Evolutionary conservation across 805 yeast species (phyloP).

Genomic region (Starmera caribaea): DNA sequence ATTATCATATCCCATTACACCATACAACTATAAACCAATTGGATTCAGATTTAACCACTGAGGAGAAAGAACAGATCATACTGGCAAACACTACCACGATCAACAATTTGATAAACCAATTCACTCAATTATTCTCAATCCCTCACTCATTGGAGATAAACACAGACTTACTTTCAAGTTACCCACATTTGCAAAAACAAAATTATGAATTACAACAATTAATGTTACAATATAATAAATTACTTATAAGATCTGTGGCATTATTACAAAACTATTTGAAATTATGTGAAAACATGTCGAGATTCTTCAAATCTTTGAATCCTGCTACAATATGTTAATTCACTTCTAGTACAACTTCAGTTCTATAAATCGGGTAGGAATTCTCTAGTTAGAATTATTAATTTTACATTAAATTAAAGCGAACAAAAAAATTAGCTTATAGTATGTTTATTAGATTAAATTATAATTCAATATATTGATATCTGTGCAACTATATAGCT

Average conservation of each 20-base stretch:
- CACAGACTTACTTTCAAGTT: too few species aligned
- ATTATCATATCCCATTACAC: background rate
- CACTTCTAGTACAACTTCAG: too few species aligned
- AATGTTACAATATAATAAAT: slow-evolving; percentile 13
- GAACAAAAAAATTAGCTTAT: too few species aligned
- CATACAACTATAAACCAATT: background rate
- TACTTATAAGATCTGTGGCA: slow-evolving; percentile 13
- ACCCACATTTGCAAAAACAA: background rate
- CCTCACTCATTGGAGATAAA: too few species aligned
- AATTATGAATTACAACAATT: slow-evolving; percentile 3
- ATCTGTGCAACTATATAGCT: too few species aligned
- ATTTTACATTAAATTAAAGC: too few species aligned
- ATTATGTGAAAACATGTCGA: slow-evolving; percentile 9
- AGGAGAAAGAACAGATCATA: background rate
- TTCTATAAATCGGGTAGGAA: too few species aligned
- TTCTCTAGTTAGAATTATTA: too few species aligned
- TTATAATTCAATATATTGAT: too few species aligned
- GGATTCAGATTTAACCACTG: background rate
- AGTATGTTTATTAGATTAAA: too few species aligned
- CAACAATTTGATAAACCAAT: background rate
- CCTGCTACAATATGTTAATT: too few species aligned
- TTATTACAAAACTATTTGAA: slow-evolving; percentile 15
- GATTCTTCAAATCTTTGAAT: background rate
- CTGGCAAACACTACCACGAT: background rate
- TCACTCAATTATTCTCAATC: background rate